Evolutionary conservation across 106 monocot genomes (phyloP).

Genomic region (Apostasia ramifera): DNA sequence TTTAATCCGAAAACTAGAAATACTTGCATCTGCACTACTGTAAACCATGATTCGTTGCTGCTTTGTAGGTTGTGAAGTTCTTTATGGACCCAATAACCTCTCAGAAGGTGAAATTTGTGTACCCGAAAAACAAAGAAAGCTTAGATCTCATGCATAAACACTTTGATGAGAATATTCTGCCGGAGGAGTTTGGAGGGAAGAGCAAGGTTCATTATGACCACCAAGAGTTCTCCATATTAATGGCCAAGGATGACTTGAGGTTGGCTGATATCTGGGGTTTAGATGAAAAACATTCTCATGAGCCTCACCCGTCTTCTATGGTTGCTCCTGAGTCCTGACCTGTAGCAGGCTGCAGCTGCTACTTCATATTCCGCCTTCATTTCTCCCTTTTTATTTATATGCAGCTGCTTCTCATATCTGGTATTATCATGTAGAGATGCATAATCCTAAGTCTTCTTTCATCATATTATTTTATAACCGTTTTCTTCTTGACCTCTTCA

Average conservation of each 20-base stretch:
- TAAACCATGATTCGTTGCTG: slow-evolving; percentile 1
- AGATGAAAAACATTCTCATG: not conserved
- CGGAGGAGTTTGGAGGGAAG: slow-evolving; percentile 15
- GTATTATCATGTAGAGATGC: no score
- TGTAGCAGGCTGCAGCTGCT: no score
- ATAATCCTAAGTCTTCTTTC: no score
- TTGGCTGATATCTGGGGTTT: not conserved
- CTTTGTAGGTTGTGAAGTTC: slow-evolving; percentile 41
- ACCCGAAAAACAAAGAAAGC: slow-evolving; percentile 17
- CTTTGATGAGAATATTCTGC: slow-evolving; percentile 12
- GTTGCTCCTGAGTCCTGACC: no score
- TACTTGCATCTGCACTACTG: no score
- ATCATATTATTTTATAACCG: no score
- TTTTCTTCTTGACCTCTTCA: no score
- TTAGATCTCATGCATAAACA: slow-evolving; percentile 11
- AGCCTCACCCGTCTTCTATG: no score
- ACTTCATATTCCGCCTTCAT: no score
- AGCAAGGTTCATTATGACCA: slow-evolving; percentile 10
- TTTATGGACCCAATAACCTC: slow-evolving; percentile 37
- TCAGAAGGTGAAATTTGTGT: slow-evolving; percentile 19
- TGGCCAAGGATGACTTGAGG: slow-evolving; percentile 14
- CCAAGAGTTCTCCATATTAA: slow-evolving; percentile 14
- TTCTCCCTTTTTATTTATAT: no score
- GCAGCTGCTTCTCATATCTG: no score
- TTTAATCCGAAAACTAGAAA: no score